A percentile compares a stretch with the other conserved stretches of the same genome.
Conservation (phyloP, 768 basidiomycete species). For the Mrakia hoshinonis region DNA sequence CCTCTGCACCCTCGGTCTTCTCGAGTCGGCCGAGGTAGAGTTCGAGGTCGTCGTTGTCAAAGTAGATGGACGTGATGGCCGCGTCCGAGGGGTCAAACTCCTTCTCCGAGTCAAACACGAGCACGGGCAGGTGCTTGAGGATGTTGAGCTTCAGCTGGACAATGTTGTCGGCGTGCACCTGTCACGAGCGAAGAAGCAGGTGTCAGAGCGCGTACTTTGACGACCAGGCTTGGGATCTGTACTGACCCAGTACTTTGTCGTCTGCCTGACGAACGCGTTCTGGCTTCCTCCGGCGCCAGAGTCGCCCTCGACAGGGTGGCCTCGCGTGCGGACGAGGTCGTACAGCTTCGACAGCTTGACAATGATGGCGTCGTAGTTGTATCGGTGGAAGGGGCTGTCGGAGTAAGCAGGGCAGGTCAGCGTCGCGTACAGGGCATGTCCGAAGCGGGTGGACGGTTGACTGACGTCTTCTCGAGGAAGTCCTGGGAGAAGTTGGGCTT, state of each 20-base stretch:
- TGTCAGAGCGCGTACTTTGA: neutral
- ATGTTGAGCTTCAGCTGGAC: constrained; percentile 89
- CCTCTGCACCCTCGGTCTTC: constrained; percentile 98
- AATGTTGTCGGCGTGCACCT: constrained; percentile 86
- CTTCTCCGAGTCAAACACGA: constrained; percentile 90
- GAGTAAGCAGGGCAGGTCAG: neutral
- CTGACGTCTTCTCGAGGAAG: constrained; percentile 75
- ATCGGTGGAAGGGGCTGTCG: constrained; percentile 19
- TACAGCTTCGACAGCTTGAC: constrained; percentile 92
- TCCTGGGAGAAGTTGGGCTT: constrained; percentile 82
- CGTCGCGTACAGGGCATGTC: neutral
- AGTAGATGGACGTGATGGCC: constrained; percentile 96
- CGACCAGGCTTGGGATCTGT: no score
- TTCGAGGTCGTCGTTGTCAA: constrained; percentile 90
- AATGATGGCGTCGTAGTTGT: constrained; percentile 68
- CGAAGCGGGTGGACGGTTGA: neutral
- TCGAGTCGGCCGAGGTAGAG: constrained; percentile 92
- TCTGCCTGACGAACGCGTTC: constrained; percentile 95
- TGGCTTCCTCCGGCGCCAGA: constrained; percentile 88
- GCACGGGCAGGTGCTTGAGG: constrained; percentile 80
- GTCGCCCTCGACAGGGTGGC: constrained; percentile 89
- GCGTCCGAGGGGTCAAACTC: constrained; percentile 59
- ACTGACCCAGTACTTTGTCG: constrained; percentile 95
- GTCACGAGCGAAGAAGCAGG: neutral
- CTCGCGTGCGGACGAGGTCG: constrained; percentile 87